These are phyloP conservation scores for Diaporthe batatas DNA, from an alignment of 2,329 filamentous ascomycete species.

Conservation along the genomic window DNA sequence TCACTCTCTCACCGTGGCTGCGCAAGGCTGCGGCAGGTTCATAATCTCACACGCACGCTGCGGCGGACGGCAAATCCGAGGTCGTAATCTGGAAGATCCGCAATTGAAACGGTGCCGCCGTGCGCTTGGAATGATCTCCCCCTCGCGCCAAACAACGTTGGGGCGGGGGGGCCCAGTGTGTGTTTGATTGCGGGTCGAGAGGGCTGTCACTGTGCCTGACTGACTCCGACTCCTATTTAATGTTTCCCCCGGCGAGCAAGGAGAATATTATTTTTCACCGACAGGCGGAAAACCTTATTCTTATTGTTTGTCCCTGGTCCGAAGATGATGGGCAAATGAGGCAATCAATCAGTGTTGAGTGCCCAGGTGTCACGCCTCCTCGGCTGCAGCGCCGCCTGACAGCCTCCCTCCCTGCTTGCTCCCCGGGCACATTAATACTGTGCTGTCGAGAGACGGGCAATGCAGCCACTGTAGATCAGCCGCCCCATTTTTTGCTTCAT, in stretches of 20 bases:
- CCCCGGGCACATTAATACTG: too few species aligned
- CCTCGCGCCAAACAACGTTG: neutral
- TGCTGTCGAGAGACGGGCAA: neutral
- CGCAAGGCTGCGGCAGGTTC: neutral
- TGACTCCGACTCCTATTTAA: too few species aligned
- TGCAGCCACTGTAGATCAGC: slow-evolving; percentile 20
- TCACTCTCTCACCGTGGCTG: too few species aligned
- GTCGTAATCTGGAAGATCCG: too few species aligned
- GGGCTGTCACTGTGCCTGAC: too few species aligned
- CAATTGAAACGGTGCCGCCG: neutral
- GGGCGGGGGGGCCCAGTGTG: too few species aligned
- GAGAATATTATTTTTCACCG: neutral
- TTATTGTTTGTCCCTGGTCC: neutral
- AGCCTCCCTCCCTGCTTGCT: too few species aligned
- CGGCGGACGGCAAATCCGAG: slow-evolving; percentile 6
- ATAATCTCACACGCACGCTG: neutral
- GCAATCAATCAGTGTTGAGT: neutral
- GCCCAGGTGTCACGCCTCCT: neutral
- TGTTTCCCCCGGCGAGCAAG: neutral
- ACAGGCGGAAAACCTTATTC: slow-evolving; percentile 20
- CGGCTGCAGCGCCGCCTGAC: too few species aligned
- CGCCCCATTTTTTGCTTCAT: neutral
- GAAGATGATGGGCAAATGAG: neutral
- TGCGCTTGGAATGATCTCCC: slow-evolving; percentile 32
- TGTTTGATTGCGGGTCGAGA: too few species aligned